Base-by-base conservation (phyloP, 164 flowering plant species). In the Magnolia changhungtana region DNA sequence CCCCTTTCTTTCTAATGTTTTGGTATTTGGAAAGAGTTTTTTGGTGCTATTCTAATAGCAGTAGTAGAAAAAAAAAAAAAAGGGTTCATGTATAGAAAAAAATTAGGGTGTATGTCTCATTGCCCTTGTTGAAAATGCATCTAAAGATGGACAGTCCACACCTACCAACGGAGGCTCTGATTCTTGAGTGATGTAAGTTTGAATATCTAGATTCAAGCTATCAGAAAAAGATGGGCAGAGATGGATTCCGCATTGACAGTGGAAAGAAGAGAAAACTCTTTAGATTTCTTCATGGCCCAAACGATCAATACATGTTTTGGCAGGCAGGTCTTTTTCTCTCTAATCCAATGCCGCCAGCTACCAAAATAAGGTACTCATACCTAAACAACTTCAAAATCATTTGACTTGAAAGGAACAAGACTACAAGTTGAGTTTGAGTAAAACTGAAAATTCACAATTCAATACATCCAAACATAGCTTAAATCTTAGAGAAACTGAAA, bases 281-380 rank as follows among this genome's bases (percentile, higher is more conserved):
- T 74, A 7, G 95, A 85, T 69, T 55, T 93, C 78, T 92, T 95
- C 13, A 95, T 81, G 0, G 99, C 96, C 98, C 99, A 95, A 72
- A 95, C 82, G 72, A 95, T 63, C 77, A 90, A 51, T 31, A 93
- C 75, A 16, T 88, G 88, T 81, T 79, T 85, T 13, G 95, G 91
- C 24, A 84, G 76, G 77, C 95, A 91, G 59, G 90, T 85, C 65
- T 82, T 89, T 23, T 84, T 81, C 20, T 88, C 92, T 52, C 82
- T 82, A 11, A 85, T 55, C 99, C 99, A 72, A 93, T 93, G 51
- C 99, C 99, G 61, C 99, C 99, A 37, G 99, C 98, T 4, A 96
- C 95, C 80, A 96, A 77, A 64, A 96, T 80, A 50, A 93, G 92
- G 81, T 91, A 85, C 78, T 89, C 92, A 73, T 93, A 93, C 92